A percentile compares a stretch with the other conserved stretches of the same genome.
These are phyloP conservation scores for Filosporella fistucella DNA, from an alignment of 495 filamentous ascomycete species.

Conservation along the genomic window DNA sequence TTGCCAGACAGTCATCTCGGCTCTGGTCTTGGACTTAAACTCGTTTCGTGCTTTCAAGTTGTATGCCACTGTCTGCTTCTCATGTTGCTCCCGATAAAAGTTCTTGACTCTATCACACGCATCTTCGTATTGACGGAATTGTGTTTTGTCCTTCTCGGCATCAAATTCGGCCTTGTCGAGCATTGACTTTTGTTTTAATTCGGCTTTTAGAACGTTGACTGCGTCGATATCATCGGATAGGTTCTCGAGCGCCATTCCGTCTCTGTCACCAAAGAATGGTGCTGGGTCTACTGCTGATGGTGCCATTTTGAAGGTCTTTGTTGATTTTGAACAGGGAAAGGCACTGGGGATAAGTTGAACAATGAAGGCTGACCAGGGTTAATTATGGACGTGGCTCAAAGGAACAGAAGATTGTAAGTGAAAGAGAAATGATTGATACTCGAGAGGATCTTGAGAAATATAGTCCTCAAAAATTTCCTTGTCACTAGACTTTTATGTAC, in stretches of 20 bases:
- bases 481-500: too few relatives aligned
- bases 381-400: too few relatives aligned
- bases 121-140: conserved; percentile 74
- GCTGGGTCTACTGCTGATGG: conserved; percentile 21
- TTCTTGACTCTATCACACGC: conserved; percentile 74
- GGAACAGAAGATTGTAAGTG: too few relatives aligned
- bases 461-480: too few relatives aligned
- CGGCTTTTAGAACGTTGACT: conserved; percentile 70
- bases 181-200: conserved; percentile 49
- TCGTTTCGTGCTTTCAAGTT: conserved; percentile 69
- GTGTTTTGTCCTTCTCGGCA: conserved; percentile 71
- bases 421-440: too few relatives aligned
- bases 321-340: not conserved
- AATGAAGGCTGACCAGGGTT: too few relatives aligned
- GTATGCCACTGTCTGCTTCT: conserved; percentile 80
- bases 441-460: too few relatives aligned
- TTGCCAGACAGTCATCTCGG: conserved; percentile 80
- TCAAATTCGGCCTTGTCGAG: conserved; percentile 66
- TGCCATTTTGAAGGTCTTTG: conserved; percentile 17
- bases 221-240: conserved; percentile 76
- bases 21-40: conserved; percentile 63
- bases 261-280: conserved; percentile 29
- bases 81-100: conserved; percentile 83
- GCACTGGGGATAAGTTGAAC: not conserved
- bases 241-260: conserved; percentile 72